phyloP scores from a whole-genome alignment of 768 basidiomycete genomes.

The Hygrocybe coccinea region DNA sequence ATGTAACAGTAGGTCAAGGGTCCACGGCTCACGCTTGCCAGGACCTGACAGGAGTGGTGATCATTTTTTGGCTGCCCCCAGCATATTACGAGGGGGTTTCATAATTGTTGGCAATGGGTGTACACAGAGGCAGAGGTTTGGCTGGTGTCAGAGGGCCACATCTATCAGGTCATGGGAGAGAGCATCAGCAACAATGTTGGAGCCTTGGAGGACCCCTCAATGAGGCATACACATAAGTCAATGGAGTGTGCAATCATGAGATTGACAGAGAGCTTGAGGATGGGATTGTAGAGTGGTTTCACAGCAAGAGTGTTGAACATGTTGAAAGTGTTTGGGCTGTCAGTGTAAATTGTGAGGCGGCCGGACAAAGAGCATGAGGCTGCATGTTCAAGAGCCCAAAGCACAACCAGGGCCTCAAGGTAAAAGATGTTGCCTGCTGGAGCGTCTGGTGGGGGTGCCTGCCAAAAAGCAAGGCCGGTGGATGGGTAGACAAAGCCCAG shows the following conservation, averaged over 20 bases:
- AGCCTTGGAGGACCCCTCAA: slow-evolving; percentile 7
- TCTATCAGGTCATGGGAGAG: slow-evolving; percentile 5
- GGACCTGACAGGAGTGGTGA: slow-evolving; percentile 4
- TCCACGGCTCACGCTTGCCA: slow-evolving; percentile 31
- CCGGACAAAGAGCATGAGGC: background rate
- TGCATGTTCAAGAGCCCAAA: slow-evolving; percentile 7
- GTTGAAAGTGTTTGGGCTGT: slow-evolving; percentile 21
- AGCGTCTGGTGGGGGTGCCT: background rate
- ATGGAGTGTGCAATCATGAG: slow-evolving; percentile 6
- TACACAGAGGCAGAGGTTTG: slow-evolving; percentile 6
- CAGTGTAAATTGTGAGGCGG: slow-evolving; percentile 19
- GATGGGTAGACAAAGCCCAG: slow-evolving; percentile 22
- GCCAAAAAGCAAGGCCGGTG: background rate
- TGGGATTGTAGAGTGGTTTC: slow-evolving; percentile 14
- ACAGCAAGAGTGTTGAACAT: slow-evolving; percentile 17
- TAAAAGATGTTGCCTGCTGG: slow-evolving; percentile 19
- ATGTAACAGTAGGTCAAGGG: slow-evolving; percentile 27
- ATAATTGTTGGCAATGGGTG: background rate
- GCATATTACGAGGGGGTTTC: slow-evolving; percentile 18
- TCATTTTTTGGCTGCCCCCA: slow-evolving; percentile 19
- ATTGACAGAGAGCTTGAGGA: slow-evolving; percentile 16
- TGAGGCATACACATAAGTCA: slow-evolving; percentile 13
- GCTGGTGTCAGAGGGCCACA: background rate
- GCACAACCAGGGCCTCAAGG: slow-evolving; percentile 22
- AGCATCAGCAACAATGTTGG: slow-evolving; percentile 18